Base-by-base conservation (phyloP, 139 green algal genomes). In the Volvox reticuliferus region DNA sequence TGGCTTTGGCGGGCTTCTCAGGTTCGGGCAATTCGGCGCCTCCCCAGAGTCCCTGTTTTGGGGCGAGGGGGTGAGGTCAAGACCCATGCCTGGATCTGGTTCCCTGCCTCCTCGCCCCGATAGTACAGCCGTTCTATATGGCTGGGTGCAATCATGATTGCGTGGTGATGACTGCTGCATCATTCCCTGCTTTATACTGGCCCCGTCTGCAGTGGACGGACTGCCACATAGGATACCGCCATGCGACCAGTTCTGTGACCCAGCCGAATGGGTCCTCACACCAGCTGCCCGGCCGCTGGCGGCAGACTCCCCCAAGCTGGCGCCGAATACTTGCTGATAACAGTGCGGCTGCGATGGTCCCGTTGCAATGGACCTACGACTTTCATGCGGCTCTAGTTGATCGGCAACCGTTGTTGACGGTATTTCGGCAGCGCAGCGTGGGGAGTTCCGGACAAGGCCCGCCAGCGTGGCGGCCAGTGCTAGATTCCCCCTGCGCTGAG, bases 401-500 rank as follows among this genome's bases (percentile, higher is more conserved):
- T 75, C 67, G 6, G 67, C 67, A 32, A 12, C 67, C 6, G 67
- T 26, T 75, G 67, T 28, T 24, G 22, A 12, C 67, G 67, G 67
- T 3, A 75, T 12, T 28, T 75, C 67, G 67, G 67, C 67, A 12
- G 67, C 3, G 67, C 24, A 28, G 67, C 67, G 67, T 55, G 44
- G 44, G 5, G 44, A 55, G 5, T 73, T 28, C 65, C 65, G 65
- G 65, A 28, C 50, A 14, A 90, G 86, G 6, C 0, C 50, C 50
- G 86, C 21, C 73, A 90, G 73, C 21, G 86, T 84, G 26, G 86
- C 86, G 14, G 86, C 86, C 22, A 90, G 86, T 13, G 75, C 12
- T 2, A 33, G 0, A 75, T 90, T 90, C 21, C 86, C 86, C 0
- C 86, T 50, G 30, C 86, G 86, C 30, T 62, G 71, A 30, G 86